phyloP scores from a whole-genome alignment of 352 stramenopile genomes.

The Elongisporangium prolatum region DNA sequence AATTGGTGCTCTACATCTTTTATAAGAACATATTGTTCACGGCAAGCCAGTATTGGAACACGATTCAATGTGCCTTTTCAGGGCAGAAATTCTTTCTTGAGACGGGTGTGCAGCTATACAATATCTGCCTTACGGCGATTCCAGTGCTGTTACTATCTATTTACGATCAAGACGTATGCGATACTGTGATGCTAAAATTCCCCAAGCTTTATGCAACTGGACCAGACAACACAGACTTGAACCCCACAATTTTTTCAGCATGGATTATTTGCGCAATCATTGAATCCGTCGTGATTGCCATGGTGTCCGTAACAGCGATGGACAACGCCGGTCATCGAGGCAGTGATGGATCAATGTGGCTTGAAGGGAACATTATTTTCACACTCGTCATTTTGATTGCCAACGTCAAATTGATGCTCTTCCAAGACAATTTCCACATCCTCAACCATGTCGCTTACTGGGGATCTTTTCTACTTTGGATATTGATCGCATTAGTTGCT shows the following conservation, averaged over 20 bases:
- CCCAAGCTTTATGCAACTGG: conserved; percentile 66
- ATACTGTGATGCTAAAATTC: conserved; percentile 60
- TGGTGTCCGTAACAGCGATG: conserved; percentile 41
- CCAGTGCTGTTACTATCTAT: conserved; percentile 70
- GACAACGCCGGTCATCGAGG: conserved; percentile 30
- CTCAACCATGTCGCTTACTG: conserved; percentile 67
- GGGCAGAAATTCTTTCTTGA: conserved; percentile 85
- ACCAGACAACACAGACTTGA: conserved; percentile 63
- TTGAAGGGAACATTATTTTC: conserved; percentile 77
- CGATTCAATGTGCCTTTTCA: conserved; percentile 67
- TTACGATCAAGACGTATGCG: conserved; percentile 67
- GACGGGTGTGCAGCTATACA: conserved; percentile 75
- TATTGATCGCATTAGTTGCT: conserved; percentile 53
- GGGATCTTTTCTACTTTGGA: conserved; percentile 59
- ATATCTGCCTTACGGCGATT: conserved; percentile 65
- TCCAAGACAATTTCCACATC: conserved; percentile 68
- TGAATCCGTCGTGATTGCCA: conserved; percentile 70
- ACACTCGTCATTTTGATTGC: conserved; percentile 71
- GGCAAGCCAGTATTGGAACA: conserved; percentile 72
- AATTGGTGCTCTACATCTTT: conserved; percentile 91
- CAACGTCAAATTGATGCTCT: conserved; percentile 77
- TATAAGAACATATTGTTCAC: conserved; percentile 92
- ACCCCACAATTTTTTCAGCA: conserved; percentile 50
- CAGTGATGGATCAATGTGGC: conserved; percentile 58
- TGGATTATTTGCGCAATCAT: conserved; percentile 69